Percentiles rank a stretch among this genome's conserved stretches.
Conservation (phyloP, 2,329 filamentous ascomycete genomes). For the Sporothrix globosa region DNA sequence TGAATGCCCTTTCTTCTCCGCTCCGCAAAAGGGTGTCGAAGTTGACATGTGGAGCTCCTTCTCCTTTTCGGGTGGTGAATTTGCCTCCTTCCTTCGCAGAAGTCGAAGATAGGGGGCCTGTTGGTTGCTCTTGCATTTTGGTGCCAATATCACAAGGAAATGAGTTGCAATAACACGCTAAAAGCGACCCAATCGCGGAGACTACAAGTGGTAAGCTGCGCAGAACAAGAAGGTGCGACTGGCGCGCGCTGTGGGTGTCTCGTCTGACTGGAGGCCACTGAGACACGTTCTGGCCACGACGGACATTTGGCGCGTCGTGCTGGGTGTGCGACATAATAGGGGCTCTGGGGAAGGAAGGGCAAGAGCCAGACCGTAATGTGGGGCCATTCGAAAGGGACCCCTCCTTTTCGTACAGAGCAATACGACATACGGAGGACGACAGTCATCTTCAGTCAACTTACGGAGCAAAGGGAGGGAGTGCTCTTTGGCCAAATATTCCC, state of each 20-base stretch:
- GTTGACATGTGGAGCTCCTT: conserved; percentile 13
- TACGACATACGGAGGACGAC: background rate
- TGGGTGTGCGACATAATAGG: background rate
- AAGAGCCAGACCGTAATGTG: conserved; percentile 8
- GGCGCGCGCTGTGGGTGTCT: conserved; percentile 3
- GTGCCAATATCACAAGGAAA: conserved; percentile 29
- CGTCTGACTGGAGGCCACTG: background rate
- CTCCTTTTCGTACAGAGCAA: conserved; percentile 6
- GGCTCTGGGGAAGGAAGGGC: conserved; percentile 17
- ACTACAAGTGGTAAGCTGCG: background rate
- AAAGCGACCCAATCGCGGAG: conserved; percentile 5
- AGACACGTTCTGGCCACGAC: background rate
- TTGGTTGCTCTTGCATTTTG: background rate
- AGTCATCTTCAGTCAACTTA: too few species aligned
- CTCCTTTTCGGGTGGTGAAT: background rate
- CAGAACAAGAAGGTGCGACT: conserved; percentile 6
- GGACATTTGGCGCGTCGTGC: background rate
- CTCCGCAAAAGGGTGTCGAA: background rate
- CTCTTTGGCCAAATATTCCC: background rate
- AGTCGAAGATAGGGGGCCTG: background rate
- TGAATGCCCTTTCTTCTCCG: background rate
- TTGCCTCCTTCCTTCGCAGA: background rate
- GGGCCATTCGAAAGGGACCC: conserved; percentile 10
- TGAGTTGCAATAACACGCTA: conserved; percentile 19
- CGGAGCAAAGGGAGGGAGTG: background rate